Conservation (phyloP, 345 rosid genomes). For the Angophora floribunda region DNA sequence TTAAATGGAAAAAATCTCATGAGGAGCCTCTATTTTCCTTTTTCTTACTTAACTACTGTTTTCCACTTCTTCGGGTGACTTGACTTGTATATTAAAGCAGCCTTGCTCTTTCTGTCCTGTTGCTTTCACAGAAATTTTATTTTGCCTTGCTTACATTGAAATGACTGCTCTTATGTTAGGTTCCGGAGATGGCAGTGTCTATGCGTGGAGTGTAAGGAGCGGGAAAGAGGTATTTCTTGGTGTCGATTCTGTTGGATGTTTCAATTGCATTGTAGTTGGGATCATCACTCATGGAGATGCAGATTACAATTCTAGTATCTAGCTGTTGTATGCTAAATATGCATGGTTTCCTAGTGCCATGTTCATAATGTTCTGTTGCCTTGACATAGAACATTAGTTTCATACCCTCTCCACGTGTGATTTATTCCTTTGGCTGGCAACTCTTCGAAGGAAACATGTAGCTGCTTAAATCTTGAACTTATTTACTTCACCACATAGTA, state of each 20-base stretch:
- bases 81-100: background rate
- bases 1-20: background rate
- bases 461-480: background rate
- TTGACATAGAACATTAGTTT: background rate
- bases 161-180: constrained; percentile 27
- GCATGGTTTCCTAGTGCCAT: background rate
- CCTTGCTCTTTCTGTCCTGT: background rate
- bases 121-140: background rate
- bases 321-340: background rate
- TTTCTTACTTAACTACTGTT: background rate
- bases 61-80: background rate
- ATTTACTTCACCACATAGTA: background rate
- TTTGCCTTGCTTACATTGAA: background rate
- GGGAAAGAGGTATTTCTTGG: constrained; percentile 69
- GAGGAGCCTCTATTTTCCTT: background rate
- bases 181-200: constrained; percentile 83
- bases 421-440: background rate
- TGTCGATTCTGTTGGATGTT: background rate
- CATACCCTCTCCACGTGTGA: background rate
- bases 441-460: background rate
- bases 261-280: background rate
- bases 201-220: constrained; percentile 86
- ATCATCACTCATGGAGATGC: background rate
- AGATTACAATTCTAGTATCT: background rate
- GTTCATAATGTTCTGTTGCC: background rate